A percentile compares a stretch with the other conserved stretches of the same genome.
Conservation (phyloP, 805 yeast species). For the Lachancea sp. region DNA sequence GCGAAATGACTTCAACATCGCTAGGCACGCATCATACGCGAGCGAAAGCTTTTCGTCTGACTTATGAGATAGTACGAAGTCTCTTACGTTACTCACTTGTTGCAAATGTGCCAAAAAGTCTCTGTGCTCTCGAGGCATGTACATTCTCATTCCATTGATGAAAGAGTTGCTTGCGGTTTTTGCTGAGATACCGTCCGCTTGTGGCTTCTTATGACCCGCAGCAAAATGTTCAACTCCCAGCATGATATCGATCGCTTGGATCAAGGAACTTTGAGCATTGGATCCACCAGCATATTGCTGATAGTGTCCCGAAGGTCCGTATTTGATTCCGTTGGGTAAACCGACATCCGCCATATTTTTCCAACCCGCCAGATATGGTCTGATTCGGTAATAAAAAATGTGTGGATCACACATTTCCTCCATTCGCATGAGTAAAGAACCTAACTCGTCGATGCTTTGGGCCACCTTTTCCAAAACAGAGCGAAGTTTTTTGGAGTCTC, state of each 20-base stretch:
- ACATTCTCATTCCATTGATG: constrained; percentile 75
- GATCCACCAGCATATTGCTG: constrained; percentile 79
- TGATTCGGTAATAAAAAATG: constrained; percentile 73
- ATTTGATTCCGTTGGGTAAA: constrained; percentile 67
- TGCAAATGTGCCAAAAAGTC: constrained; percentile 62
- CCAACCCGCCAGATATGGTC: constrained; percentile 95
- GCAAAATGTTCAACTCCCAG: constrained; percentile 73
- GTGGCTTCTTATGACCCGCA: constrained; percentile 51
- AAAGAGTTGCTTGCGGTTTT: constrained; percentile 41
- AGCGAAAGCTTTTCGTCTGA: constrained; percentile 51
- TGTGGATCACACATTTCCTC: constrained; percentile 95
- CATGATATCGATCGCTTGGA: constrained; percentile 77
- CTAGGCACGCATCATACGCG: constrained; percentile 82
- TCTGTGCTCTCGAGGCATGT: constrained; percentile 87
- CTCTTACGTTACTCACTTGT: constrained; percentile 52
- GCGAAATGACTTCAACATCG: constrained; percentile 81
- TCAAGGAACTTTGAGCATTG: constrained; percentile 86
- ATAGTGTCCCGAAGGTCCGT: constrained; percentile 57
- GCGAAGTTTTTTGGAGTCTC: constrained; percentile 37
- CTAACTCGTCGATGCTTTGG: constrained; percentile 65
- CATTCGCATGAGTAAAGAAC: constrained; percentile 69
- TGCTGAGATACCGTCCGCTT: constrained; percentile 22
- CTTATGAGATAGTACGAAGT: constrained; percentile 48
- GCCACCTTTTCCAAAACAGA: constrained; percentile 58
- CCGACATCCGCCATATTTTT: constrained; percentile 86